phyloP scores from a whole-genome alignment of 2,329 filamentous ascomycete genomes.

The Lasiodiplodia citricola region DNA sequence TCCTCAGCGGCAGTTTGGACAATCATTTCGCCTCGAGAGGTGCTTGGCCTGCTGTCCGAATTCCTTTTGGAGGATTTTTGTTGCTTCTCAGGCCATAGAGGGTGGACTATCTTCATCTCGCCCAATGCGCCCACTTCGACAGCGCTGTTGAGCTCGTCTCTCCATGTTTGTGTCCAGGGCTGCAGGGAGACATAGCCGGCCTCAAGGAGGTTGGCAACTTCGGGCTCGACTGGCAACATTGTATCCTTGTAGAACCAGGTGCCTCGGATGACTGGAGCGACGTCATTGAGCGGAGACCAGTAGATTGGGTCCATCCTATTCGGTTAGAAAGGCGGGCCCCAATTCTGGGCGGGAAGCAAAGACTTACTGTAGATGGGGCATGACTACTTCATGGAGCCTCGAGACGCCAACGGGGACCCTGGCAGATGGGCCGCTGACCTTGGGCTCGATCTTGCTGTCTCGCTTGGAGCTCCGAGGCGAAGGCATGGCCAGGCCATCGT shows the following conservation, averaged over 20 bases:
- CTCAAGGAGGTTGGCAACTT: slow-evolving; percentile 90
- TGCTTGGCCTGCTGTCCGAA: slow-evolving; percentile 50
- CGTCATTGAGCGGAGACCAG: slow-evolving; percentile 92
- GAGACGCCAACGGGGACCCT: slow-evolving; percentile 87
- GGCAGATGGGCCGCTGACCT: slow-evolving; percentile 46
- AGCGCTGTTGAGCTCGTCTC: slow-evolving; percentile 86
- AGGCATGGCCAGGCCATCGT: slow-evolving; percentile 29
- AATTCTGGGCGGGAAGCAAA: background rate
- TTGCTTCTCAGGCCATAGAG: slow-evolving; percentile 75
- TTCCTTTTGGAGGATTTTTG: slow-evolving; percentile 58
- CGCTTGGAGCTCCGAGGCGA: slow-evolving; percentile 35
- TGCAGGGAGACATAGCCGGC: slow-evolving; percentile 85
- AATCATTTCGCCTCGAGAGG: slow-evolving; percentile 39
- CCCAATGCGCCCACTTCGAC: slow-evolving; percentile 87
- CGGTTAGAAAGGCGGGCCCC: slow-evolving; percentile 32
- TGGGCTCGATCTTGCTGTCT: slow-evolving; percentile 34
- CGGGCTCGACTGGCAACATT: slow-evolving; percentile 85
- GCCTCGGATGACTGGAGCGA: slow-evolving; percentile 78
- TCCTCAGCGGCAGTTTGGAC: slow-evolving; percentile 14
- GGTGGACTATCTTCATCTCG: slow-evolving; percentile 88
- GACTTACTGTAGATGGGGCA: slow-evolving; percentile 59
- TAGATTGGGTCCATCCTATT: slow-evolving; percentile 56
- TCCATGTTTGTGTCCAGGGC: slow-evolving; percentile 92
- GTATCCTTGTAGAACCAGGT: slow-evolving; percentile 99
- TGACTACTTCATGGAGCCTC: slow-evolving; percentile 84